Conservation (phyloP, 306 rosid species). For the Urtica urens region DNA sequence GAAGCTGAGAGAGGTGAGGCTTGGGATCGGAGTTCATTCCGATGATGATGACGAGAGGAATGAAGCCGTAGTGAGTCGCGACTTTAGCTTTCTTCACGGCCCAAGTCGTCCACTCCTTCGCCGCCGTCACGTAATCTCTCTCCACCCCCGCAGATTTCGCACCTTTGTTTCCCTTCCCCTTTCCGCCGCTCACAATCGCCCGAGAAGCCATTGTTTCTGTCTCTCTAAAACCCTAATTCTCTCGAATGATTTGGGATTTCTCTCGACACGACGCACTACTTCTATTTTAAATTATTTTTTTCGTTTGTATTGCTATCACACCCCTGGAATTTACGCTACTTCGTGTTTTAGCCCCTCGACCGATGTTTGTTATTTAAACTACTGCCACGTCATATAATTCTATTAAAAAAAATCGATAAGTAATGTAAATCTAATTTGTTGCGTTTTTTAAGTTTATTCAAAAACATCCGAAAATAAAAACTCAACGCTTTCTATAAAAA, state of each 20-base stretch:
- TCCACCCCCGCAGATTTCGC: slow-evolving; percentile 47
- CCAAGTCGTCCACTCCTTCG: slow-evolving; percentile 89
- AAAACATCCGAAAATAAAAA: too few relatives aligned
- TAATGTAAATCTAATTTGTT: too few relatives aligned
- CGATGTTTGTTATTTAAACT: too few relatives aligned
- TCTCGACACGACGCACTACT: too few relatives aligned
- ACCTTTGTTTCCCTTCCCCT: slow-evolving; percentile 70
- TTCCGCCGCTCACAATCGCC: slow-evolving; percentile 60
- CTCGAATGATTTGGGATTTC: background rate
- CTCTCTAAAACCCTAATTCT: slow-evolving; percentile 1
- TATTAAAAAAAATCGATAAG: too few relatives aligned
- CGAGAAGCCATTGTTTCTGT: slow-evolving; percentile 52
- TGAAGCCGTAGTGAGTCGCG: slow-evolving; percentile 80
- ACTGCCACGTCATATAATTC: too few relatives aligned
- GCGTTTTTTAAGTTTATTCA: too few relatives aligned
- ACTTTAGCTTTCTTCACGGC: slow-evolving; percentile 66
- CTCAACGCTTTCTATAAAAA: too few relatives aligned
- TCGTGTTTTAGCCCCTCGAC: too few relatives aligned
- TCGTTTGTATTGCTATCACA: too few relatives aligned
- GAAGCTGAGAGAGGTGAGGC: slow-evolving; percentile 78
- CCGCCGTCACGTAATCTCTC: slow-evolving; percentile 20
- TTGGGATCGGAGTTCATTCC: slow-evolving; percentile 96
- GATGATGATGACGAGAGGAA: slow-evolving; percentile 71
- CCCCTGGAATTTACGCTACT: too few relatives aligned
- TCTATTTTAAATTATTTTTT: background rate